Conservation (phyloP, 2,329 filamentous ascomycete species). For the Leptographium galeiforme region DNA sequence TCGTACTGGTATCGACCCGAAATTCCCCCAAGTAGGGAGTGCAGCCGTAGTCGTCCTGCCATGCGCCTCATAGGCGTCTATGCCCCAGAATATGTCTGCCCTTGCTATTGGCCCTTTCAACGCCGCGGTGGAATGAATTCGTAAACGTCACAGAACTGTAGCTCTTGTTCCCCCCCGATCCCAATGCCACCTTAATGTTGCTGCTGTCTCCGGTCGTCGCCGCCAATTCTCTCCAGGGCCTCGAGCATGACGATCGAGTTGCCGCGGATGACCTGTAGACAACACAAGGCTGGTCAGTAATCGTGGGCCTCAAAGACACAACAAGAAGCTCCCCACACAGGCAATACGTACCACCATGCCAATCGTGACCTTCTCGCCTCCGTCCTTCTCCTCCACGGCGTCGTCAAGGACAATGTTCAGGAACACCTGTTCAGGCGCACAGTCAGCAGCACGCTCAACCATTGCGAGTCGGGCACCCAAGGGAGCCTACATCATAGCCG, state of each 20-base stretch:
- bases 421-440: constrained; percentile 55
- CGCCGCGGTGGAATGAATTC: too few species aligned
- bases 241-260: constrained; percentile 99
- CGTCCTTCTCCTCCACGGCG: constrained; percentile 84
- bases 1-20: too few species aligned
- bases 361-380: constrained; percentile 77
- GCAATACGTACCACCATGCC: constrained; percentile 68
- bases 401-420: constrained; percentile 97
- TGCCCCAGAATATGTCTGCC: too few species aligned
- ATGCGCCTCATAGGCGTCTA: too few species aligned
- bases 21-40: too few species aligned
- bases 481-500: constrained; percentile 73
- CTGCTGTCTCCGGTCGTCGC: constrained; percentile 29
- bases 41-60: too few species aligned
- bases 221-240: constrained; percentile 55
- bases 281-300: neutral
- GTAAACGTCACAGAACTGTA: neutral
- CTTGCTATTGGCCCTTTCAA: too few species aligned
- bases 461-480: too few species aligned
- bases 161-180: neutral
- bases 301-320: neutral
- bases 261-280: constrained; percentile 69
- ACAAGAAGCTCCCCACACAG: neutral
- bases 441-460: neutral
- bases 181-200: neutral